A percentile compares a stretch with the other conserved stretches of the same genome.
Conservation (phyloP, 805 yeast species). For the Zygosaccharomyces lentus region DNA sequence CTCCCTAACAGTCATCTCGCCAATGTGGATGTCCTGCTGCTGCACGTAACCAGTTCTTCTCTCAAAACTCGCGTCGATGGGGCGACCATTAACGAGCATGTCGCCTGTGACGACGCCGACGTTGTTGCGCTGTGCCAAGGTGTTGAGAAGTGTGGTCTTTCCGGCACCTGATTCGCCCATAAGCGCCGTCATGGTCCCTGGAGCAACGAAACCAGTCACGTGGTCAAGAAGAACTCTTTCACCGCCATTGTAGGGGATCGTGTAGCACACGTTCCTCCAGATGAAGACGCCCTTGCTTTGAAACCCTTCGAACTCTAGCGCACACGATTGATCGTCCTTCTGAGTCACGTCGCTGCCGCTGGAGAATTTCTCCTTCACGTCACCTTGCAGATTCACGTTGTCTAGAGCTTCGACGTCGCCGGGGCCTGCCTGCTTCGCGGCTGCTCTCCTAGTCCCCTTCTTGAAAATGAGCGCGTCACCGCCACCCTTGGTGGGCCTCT, state of each 20-base stretch:
- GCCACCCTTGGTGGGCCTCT: conserved; percentile 29
- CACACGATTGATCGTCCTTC: conserved; percentile 7
- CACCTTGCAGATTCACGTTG: conserved; percentile 12
- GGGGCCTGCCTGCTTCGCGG: not conserved
- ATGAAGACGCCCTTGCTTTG: conserved; percentile 32
- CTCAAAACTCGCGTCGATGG: conserved; percentile 47
- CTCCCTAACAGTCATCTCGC: conserved; percentile 35
- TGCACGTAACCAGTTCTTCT: conserved; percentile 55
- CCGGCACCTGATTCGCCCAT: conserved; percentile 69
- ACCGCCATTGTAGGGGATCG: conserved; percentile 36
- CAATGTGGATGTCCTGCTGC: conserved; percentile 51
- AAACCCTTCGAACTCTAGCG: conserved; percentile 24
- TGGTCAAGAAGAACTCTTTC: conserved; percentile 50
- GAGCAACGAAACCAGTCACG: conserved; percentile 44
- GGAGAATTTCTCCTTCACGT: conserved; percentile 16
- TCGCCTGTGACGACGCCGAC: conserved; percentile 54
- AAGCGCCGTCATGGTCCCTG: conserved; percentile 57
- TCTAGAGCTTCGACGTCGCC: conserved; percentile 22
- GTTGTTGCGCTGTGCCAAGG: conserved; percentile 47
- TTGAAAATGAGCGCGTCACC: conserved; percentile 46
- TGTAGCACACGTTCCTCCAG: conserved; percentile 35
- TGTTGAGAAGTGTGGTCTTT: conserved; percentile 54
- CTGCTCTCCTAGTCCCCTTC: conserved; percentile 40
- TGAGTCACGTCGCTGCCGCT: conserved; percentile 9
- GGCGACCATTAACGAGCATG: conserved; percentile 50